A percentile compares a stretch with the other conserved stretches of the same genome.
Evolutionary conservation across 352 stramenopile species (phyloP).

Genomic region (Phytophthora pisi): DNA sequence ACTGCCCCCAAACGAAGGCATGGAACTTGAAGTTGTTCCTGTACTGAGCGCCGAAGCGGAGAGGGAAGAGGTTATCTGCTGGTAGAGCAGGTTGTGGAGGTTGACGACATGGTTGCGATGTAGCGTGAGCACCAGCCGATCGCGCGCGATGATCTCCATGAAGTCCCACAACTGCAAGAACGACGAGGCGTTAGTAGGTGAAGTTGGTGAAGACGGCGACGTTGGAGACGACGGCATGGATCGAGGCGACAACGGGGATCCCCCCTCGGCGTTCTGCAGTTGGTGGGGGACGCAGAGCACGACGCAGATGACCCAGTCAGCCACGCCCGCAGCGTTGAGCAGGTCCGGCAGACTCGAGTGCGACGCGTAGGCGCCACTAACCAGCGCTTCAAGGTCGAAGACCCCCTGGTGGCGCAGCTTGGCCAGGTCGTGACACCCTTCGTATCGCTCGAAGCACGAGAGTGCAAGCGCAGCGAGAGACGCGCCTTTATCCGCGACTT

Average conservation of each 20-base stretch:
- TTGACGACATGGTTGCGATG: slow-evolving; percentile 56
- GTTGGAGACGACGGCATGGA: slow-evolving; percentile 1
- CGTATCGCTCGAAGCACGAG: slow-evolving; percentile 61
- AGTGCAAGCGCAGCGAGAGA: slow-evolving; percentile 46
- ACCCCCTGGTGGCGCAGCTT: slow-evolving; percentile 55
- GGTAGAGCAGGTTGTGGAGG: slow-evolving; percentile 62
- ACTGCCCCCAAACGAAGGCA: slow-evolving; percentile 14
- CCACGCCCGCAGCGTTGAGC: slow-evolving; percentile 21
- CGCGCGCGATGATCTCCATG: slow-evolving; percentile 52
- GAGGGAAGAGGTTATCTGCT: slow-evolving; percentile 51
- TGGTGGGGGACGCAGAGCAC: slow-evolving; percentile 60
- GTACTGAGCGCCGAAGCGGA: slow-evolving; percentile 5
- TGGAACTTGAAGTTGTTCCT: neutral
- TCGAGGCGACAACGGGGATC: slow-evolving; percentile 8
- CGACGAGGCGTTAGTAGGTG: slow-evolving; percentile 10
- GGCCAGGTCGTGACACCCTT: slow-evolving; percentile 53
- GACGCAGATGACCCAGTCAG: slow-evolving; percentile 62
- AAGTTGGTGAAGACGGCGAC: neutral
- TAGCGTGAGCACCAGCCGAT: slow-evolving; percentile 53
- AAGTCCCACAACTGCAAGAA: slow-evolving; percentile 60
- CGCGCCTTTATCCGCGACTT: slow-evolving; percentile 31
- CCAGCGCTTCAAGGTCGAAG: slow-evolving; percentile 54
- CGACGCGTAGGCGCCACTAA: slow-evolving; percentile 35
- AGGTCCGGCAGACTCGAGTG: slow-evolving; percentile 34
- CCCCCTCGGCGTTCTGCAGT: slow-evolving; percentile 17